phyloP scores from a whole-genome alignment of 1,284 basidiomycete genomes.

The Xerocomus minutiporus region DNA sequence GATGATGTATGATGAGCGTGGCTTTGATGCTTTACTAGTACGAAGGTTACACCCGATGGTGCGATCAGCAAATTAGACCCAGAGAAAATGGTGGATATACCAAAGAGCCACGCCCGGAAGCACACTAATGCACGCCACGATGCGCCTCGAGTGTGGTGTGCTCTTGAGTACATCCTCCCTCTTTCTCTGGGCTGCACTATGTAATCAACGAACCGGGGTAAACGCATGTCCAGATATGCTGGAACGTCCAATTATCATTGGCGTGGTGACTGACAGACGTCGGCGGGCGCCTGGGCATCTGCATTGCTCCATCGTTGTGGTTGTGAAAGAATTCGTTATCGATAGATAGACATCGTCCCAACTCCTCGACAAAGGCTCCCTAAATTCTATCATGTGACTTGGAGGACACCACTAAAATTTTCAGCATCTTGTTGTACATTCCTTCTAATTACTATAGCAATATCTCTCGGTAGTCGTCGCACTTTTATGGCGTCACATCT shows the following conservation, averaged over 20 bases:
- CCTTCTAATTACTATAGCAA: too few relatives aligned
- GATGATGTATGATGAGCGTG: background rate
- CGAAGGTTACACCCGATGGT: background rate
- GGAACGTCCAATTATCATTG: too few relatives aligned
- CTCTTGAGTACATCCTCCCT: background rate
- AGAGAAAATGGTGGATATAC: background rate
- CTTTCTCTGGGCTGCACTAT: too few relatives aligned
- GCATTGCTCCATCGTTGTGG: background rate
- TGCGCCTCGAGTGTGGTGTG: background rate
- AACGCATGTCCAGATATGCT: background rate
- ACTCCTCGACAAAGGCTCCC: too few relatives aligned
- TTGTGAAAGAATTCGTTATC: too few relatives aligned
- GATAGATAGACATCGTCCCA: too few relatives aligned
- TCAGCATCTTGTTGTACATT: too few relatives aligned
- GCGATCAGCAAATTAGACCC: background rate
- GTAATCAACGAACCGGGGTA: background rate
- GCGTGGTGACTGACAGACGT: background rate
- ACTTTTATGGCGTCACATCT: too few relatives aligned
- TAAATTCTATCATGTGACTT: too few relatives aligned
- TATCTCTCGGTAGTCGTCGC: too few relatives aligned
- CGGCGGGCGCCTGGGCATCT: background rate
- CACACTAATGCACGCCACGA: background rate
- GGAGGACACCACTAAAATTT: too few relatives aligned
- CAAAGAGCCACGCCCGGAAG: background rate
- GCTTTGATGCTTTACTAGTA: background rate